Base-by-base conservation (phyloP, 2,329 filamentous ascomycete species). In the Epichloe amarillans region DNA sequence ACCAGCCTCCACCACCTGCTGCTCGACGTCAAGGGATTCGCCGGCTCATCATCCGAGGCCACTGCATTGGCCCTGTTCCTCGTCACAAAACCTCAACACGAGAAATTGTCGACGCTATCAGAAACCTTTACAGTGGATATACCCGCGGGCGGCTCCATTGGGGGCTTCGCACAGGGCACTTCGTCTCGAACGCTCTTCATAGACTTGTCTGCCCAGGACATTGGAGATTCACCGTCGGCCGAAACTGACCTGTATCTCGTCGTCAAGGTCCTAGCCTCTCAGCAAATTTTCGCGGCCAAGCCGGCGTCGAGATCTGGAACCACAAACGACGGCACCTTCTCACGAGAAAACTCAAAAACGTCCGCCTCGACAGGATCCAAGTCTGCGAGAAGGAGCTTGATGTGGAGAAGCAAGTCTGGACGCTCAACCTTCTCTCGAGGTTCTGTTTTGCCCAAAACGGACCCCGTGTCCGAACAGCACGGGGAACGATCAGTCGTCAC, bases 171-270 rank as follows among this genome's bases (percentile, higher is more conserved):
- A 10, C 77, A 82, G 49, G 79, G 80, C 55, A 76, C 79, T 21
- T 83, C 84, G 61, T 79, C 90, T 62, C 88, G 85, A 61, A 94
- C 89, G 0, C 74, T 98, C 2, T 96, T 97, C 58, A 83, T 88
- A 3, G 89, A 97, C 60, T 72, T 98, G 17, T 88, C 83, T 39
- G 79, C 86, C 1, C 77, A 82, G 46, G 90, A 96, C 60, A 75
- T 83, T 52, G 80, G 80, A 23, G 80, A 82, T 46, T 65, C 71
- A 1, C 70, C 76, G 1, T 74, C 83, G 3, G 75, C 79, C 8
- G 84, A 85, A 46, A 79, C 80, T 3, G 84, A 88, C 48, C 69
- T 97, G 19, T 96, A 86, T 63, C 74, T 98, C 1, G 82, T 96
- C 3, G 84, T 93, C 56, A 88, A 86, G 59, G 79, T 96, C 7